Evolutionary conservation across 2,329 filamentous ascomycete species (phyloP).

Genomic region (Xylaria sp.): DNA sequence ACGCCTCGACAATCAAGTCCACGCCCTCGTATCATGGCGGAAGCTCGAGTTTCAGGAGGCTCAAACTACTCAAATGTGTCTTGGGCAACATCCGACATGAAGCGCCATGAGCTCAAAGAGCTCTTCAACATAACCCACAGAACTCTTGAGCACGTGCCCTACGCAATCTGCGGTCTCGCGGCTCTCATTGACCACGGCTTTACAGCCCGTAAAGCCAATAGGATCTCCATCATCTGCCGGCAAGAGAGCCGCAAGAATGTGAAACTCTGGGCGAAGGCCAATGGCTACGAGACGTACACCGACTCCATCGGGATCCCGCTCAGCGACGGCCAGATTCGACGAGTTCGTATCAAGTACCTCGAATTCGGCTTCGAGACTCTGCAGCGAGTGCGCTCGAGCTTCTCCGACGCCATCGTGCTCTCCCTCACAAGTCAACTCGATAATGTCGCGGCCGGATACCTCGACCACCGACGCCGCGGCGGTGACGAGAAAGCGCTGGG

Average conservation of each 20-base stretch:
- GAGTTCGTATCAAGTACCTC: slow-evolving; percentile 54
- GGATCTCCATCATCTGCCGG: slow-evolving; percentile 58
- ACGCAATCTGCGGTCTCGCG: slow-evolving; percentile 59
- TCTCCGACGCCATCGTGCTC: slow-evolving; percentile 41
- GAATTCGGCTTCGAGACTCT: slow-evolving; percentile 49
- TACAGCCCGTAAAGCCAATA: slow-evolving; percentile 43
- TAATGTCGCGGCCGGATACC: slow-evolving; percentile 44
- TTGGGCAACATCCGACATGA: slow-evolving; percentile 45
- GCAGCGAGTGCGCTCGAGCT: slow-evolving; percentile 35
- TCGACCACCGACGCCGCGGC: slow-evolving; percentile 30
- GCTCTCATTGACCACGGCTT: slow-evolving; percentile 60
- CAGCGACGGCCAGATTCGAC: slow-evolving; percentile 48
- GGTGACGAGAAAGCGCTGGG: slow-evolving; percentile 31
- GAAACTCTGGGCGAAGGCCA: slow-evolving; percentile 54
- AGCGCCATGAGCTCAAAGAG: slow-evolving; percentile 48
- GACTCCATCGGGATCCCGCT: slow-evolving; percentile 60
- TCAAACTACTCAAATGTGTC: neutral
- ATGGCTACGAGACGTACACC: slow-evolving; percentile 51
- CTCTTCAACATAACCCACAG: slow-evolving; percentile 55
- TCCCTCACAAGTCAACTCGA: slow-evolving; percentile 45
- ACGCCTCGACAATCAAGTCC: neutral
- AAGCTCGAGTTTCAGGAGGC: slow-evolving; percentile 17
- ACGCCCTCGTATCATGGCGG: neutral
- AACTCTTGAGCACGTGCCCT: slow-evolving; percentile 57
- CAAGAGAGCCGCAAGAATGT: slow-evolving; percentile 52